Evolutionary conservation across 352 stramenopile species (phyloP).

Genomic region (Aphanomyces cochlioides): DNA sequence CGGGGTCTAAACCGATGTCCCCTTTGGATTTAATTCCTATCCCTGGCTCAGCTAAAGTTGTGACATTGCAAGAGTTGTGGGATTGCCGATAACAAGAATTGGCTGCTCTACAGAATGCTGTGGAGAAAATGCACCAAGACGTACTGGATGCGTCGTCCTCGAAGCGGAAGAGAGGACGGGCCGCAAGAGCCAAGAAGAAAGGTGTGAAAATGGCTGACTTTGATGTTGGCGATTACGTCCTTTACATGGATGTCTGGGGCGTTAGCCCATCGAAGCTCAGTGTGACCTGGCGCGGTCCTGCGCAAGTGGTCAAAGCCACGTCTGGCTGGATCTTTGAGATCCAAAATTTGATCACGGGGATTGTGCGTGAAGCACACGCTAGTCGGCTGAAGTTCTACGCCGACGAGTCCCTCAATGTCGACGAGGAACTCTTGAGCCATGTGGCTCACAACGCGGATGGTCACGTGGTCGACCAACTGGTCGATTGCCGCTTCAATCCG

Average conservation of each 20-base stretch:
- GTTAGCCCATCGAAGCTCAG: neutral
- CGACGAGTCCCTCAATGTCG: constrained; percentile 12
- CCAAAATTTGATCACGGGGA: constrained; percentile 9
- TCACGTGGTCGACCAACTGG: neutral
- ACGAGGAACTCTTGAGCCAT: constrained; percentile 12
- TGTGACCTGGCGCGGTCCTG: constrained; percentile 2
- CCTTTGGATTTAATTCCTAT: constrained; percentile 12
- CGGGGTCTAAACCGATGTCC: neutral
- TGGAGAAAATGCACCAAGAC: neutral
- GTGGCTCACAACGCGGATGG: constrained; percentile 16
- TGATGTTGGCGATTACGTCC: constrained; percentile 1
- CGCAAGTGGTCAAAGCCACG: neutral
- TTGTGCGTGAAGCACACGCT: neutral
- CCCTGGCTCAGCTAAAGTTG: neutral
- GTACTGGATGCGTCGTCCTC: neutral
- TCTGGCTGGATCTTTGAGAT: constrained; percentile 6
- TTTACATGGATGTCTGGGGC: neutral
- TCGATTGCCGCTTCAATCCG: constrained; percentile 11
- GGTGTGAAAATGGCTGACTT: neutral
- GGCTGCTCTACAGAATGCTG: neutral
- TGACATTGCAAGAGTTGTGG: neutral
- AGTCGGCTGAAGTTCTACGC: constrained; percentile 24
- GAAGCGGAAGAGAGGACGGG: neutral
- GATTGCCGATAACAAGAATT: neutral
- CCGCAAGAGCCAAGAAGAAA: neutral